phyloP scores from a whole-genome alignment of 176 grass and related monocot genomes.

The Oropetium thomaeum region DNA sequence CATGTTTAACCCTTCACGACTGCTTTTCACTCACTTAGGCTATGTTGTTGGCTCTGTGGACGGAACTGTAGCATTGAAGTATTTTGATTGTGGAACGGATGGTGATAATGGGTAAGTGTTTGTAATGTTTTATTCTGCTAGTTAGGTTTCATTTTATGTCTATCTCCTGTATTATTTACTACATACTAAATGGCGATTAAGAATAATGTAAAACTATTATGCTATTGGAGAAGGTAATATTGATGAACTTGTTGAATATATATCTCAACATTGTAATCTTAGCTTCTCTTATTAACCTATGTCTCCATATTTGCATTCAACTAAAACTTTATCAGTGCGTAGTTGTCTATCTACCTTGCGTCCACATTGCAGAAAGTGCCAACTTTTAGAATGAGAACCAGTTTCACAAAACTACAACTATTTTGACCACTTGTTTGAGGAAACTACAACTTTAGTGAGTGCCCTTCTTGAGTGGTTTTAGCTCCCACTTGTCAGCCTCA shows the following conservation, averaged over 20 bases:
- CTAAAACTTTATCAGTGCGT: neutral
- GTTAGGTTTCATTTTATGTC: neutral
- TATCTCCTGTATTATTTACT: neutral
- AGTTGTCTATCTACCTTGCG: neutral
- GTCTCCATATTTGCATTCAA: neutral
- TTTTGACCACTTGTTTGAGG: no score
- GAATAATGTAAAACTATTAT: neutral
- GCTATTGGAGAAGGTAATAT: neutral
- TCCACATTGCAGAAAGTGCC: no score
- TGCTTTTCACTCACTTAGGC: constrained; percentile 36
- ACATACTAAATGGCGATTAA: neutral
- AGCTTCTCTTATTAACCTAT: constrained; percentile 1
- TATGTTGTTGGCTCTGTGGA: constrained; percentile 52
- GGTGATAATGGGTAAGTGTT: constrained; percentile 54
- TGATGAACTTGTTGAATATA: neutral
- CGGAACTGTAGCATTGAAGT: constrained; percentile 60
- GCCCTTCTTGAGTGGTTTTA: no score
- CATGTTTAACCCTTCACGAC: neutral
- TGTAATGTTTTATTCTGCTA: constrained; percentile 24
- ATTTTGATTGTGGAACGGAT: constrained; percentile 48
- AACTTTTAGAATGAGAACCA: no score
- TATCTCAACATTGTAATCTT: neutral
- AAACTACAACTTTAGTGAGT: no score
- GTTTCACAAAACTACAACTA: no score
- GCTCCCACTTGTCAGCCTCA: no score